These are phyloP conservation scores for Kitagawia praeruptora DNA, from an alignment of 129 eudicot species.

Conservation along the genomic window DNA sequence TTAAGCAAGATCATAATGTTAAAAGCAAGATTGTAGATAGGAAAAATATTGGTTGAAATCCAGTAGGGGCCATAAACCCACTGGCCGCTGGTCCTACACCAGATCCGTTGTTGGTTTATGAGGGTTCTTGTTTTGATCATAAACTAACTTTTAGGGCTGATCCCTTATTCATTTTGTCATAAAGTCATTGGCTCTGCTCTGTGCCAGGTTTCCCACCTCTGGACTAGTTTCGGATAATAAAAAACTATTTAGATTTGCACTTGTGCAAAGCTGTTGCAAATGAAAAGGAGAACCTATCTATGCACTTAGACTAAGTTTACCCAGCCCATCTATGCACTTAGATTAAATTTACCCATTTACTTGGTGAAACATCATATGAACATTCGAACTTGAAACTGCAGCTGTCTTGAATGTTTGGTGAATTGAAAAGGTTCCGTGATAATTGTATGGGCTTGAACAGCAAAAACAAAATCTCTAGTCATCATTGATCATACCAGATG, in stretches of 20 bases:
- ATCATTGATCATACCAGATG: background rate
- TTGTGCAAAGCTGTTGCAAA: background rate
- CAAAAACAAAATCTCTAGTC: background rate
- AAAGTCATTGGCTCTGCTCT: background rate
- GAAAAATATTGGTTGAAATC: background rate
- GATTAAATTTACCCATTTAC: background rate
- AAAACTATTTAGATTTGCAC: background rate
- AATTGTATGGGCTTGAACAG: background rate
- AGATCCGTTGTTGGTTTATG: background rate
- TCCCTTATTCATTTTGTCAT: background rate
- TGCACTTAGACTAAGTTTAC: background rate
- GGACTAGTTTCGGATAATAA: background rate
- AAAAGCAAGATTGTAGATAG: too few relatives aligned
- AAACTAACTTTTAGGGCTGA: background rate
- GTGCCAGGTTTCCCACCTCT: background rate
- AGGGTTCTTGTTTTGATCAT: background rate
- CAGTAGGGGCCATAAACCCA: background rate
- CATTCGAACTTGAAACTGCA: background rate
- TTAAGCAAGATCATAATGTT: too few relatives aligned
- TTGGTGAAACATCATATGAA: background rate
- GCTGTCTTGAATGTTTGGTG: background rate
- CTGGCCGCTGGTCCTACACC: too few relatives aligned
- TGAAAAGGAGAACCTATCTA: background rate
- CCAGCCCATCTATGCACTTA: background rate
- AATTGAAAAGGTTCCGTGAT: too few relatives aligned